Percentiles rank a stretch among this genome's conserved stretches.
Conservation (phyloP, 116 monocot species). For the Posidonia oceanica region DNA sequence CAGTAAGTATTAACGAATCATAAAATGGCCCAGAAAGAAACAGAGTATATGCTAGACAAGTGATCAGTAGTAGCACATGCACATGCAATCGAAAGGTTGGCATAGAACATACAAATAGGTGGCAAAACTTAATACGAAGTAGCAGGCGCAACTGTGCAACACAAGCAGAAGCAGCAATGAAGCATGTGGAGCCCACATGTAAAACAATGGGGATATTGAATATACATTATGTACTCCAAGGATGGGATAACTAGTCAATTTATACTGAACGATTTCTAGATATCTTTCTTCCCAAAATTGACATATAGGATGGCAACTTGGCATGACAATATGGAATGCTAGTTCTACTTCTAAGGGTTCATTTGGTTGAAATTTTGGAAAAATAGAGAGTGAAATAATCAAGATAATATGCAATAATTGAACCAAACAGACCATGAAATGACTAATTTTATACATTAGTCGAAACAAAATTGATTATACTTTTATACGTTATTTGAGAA, state of each 20-base stretch:
- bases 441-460: too few species aligned
- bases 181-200: slow-evolving; percentile 1
- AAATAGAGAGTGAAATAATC: too few species aligned
- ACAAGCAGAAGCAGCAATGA: too few species aligned
- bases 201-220: neutral
- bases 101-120: neutral
- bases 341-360: neutral
- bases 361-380: too few species aligned
- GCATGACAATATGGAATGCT: neutral
- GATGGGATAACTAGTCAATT: neutral
- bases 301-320: neutral
- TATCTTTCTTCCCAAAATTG: neutral
- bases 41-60: neutral
- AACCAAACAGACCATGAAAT: too few species aligned
- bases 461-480: too few species aligned
- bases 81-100: slow-evolving; percentile 2
- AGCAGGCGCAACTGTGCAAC: too few species aligned
- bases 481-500: too few species aligned
- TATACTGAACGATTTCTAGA: neutral
- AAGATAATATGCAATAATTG: too few species aligned
- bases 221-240: too few species aligned
- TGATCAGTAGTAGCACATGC: neutral
- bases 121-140: neutral
- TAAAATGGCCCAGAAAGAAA: too few species aligned
- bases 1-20: too few species aligned